phyloP scores from a whole-genome alignment of 768 basidiomycete genomes.

The Serendipita sp. region DNA sequence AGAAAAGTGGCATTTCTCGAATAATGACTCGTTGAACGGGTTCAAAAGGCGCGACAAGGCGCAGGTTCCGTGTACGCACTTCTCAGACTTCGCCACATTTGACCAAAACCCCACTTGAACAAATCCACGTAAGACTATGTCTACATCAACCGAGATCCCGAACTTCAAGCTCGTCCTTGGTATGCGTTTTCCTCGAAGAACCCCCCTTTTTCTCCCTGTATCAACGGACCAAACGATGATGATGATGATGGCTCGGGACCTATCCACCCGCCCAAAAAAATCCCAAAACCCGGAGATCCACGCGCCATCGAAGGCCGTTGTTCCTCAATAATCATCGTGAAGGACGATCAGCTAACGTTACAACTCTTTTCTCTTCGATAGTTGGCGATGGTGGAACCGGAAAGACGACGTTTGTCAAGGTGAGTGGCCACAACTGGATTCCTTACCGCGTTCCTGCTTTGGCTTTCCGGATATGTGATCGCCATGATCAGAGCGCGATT shows the following conservation, averaged over 20 bases:
- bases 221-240: slow-evolving; percentile 2
- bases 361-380: slow-evolving; percentile 19
- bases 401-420: slow-evolving; percentile 98
- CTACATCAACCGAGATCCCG: slow-evolving; percentile 31
- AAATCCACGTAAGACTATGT: neutral
- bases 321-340: neutral
- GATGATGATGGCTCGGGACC: neutral
- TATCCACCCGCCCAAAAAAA: too few relatives aligned
- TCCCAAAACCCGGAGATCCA: too few relatives aligned
- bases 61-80: too few relatives aligned
- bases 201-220: neutral
- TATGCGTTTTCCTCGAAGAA: slow-evolving; percentile 23
- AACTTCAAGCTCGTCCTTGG: slow-evolving; percentile 99
- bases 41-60: too few relatives aligned
- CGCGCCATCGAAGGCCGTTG: too few relatives aligned
- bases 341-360: neutral
- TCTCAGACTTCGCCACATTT: too few relatives aligned
- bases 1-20: too few relatives aligned
- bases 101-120: neutral
- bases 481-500: slow-evolving; percentile 9
- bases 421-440: slow-evolving; percentile 20
- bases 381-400: slow-evolving; percentile 96
- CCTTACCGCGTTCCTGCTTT: neutral
- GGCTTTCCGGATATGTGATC: neutral
- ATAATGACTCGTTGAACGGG: too few relatives aligned